Conservation (phyloP, 352 stramenopile genomes). For the Phytophthora idaei region DNA sequence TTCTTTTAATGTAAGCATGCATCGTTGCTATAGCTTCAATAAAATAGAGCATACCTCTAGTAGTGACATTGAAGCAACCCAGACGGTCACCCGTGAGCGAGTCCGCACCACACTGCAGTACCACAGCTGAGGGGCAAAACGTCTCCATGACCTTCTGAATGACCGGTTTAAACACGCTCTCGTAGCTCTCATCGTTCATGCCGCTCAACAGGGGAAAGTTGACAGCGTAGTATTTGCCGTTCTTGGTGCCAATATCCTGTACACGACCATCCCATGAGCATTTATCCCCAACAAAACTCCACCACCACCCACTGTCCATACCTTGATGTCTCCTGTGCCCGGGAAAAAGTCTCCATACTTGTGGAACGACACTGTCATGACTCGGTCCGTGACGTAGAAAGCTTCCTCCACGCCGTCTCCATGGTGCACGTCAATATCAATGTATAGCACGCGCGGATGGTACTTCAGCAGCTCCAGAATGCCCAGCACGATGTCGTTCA, state of each 20-base stretch:
- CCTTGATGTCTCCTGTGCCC: conserved; percentile 93
- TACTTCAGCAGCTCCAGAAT: conserved; percentile 99
- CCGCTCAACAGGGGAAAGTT: conserved; percentile 97
- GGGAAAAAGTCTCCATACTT: conserved; percentile 99
- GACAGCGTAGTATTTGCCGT: conserved; percentile 95
- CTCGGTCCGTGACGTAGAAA: conserved; percentile 96
- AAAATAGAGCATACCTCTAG: conserved; percentile 45
- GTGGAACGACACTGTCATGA: conserved; percentile 99
- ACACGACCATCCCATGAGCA: conserved; percentile 1
- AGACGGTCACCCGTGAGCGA: conserved; percentile 96
- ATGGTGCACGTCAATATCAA: conserved; percentile 99
- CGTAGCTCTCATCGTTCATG: conserved; percentile 96
- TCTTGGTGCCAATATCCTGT: conserved; percentile 94
- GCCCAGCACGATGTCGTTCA: conserved; percentile 99
- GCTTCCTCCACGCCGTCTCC: conserved; percentile 98
- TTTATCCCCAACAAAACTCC: not conserved
- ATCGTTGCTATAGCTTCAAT: too few relatives aligned
- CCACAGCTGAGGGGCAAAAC: conserved; percentile 91
- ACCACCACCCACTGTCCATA: conserved; percentile 4
- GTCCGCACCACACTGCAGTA: conserved; percentile 98
- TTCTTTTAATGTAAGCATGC: not conserved
- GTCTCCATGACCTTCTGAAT: conserved; percentile 94
- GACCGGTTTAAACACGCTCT: conserved; percentile 98
- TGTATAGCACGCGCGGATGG: conserved; percentile 97
- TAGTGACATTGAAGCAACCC: conserved; percentile 98